Base-by-base conservation (phyloP, 2,329 filamentous ascomycete genomes). In the Talaromyces verruculosus region DNA sequence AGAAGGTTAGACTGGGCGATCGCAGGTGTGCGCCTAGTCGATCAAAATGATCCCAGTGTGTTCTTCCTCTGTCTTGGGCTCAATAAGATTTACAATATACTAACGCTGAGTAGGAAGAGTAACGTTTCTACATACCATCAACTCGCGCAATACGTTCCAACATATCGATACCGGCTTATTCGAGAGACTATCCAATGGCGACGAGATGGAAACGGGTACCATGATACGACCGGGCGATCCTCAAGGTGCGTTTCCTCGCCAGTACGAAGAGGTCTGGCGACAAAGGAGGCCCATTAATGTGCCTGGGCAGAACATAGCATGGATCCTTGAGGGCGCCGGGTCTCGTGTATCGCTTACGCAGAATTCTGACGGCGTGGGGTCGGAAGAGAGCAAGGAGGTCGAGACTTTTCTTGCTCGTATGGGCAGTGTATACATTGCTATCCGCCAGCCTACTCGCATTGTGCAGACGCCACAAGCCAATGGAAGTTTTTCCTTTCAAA, bases 1-100 rank as follows among this genome's bases (percentile, higher is more conserved):
- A 68, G 70, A 1, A 69, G 67, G 2, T 76, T 81, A 39, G 79
- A 81, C 68, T 82, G 80, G 80, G 79, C 77, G 0, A 77, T 81
- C 65, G 79, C 80, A 1, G 80, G 80, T 7, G 74, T 79, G 65
- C 71, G 78, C 51, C 67, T 80, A 1, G 72, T 80, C 6, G 72
- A 80, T 35, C 65, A 58, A 51, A 66, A 59, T 53, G 61, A 66
- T 28, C 19, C 65, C 22, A 63, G 64, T 66, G 43, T 28, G 65
- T 60, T 62, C 35, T 28, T 41, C 7, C 10, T 39, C 22, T 13
- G 4, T n/a, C 15, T n/a, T 41, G 39, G 6, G 39, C 39, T 41
- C 39, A n/a, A 8, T 41, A 41, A 41, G 13, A 39, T 17, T 41
- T 41, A 41, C 39, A 41, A 43, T 30, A n/a, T n/a, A 17, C 53